Base-by-base conservation (phyloP, 2,329 filamentous ascomycete species). In the Aspergillus sp. region DNA sequence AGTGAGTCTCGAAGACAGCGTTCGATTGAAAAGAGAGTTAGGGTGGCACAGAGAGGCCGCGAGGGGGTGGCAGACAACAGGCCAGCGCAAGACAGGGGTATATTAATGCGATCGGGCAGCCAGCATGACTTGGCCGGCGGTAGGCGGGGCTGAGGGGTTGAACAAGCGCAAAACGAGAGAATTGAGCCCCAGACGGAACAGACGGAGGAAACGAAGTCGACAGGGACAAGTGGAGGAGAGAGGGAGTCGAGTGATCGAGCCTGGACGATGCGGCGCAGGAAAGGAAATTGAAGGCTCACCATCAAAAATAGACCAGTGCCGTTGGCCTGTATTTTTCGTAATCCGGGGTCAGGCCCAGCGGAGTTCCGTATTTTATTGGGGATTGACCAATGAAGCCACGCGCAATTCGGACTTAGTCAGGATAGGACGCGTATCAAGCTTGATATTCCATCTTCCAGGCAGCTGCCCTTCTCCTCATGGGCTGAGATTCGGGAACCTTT, bases 71-170 rank as follows among this genome's bases (percentile, higher is more conserved):
- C 26, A 42, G 22, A 34, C 30, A 30, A 26, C 22, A 45, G 41
- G 32, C 20, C 18, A 12, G 26, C 18, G 51, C 48, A 51, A 39
- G 47, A 50, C 48, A 50, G 48, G 48, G 48, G 48, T 45, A 45
- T 43, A 48, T 53, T 45, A 53, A 38, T 47, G 41, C 32, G 43
- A 48, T 22, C 42, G 26, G 26, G 43, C 18, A 17, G 42, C n/a
- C 30, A 48, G n/a, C 43, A 48, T 53, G 22, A 44, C 43, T 1
- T 45, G 32, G 51, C 51, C 36, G 51, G n/a, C 26, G 11, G 44
- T 26, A 34, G 36, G 32, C 20, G 15, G 41, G 51, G 5, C 15
- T 20, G 38, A 18, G 18, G 24, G 38, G 18, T 17, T 39, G 30
- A 42, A 32, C 11, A n/a, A 51, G 38, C 38, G 24, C 24, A 42